Evolutionary conservation across 2,329 filamentous ascomycete species (phyloP).

Genomic region (Fusarium sublunatum): DNA sequence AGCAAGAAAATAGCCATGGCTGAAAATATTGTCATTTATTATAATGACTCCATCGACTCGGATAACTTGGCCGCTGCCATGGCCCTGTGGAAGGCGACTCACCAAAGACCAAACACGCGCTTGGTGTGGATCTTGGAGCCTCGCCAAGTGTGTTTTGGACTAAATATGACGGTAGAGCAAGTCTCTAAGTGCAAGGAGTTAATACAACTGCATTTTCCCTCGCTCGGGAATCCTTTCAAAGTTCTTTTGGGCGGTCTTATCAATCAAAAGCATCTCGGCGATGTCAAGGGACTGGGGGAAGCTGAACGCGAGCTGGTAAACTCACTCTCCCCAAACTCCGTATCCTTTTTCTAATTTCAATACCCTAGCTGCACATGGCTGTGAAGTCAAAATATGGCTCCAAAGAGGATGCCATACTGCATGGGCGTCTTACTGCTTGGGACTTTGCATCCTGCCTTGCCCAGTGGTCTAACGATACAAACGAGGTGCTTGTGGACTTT

Average conservation of each 20-base stretch:
- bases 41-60: constrained; percentile 46
- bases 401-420: constrained; percentile 31
- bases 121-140: constrained; percentile 44
- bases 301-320: constrained; percentile 32
- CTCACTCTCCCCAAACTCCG: not conserved
- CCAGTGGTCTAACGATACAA: constrained; percentile 31
- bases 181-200: constrained; percentile 27
- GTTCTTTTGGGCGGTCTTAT: constrained; percentile 40
- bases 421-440: constrained; percentile 37
- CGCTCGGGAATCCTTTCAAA: constrained; percentile 29
- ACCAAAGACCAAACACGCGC: constrained; percentile 18
- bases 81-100: constrained; percentile 33
- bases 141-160: constrained; percentile 40
- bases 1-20: constrained; percentile 22
- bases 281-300: constrained; percentile 12
- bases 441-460: constrained; percentile 37
- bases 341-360: not conserved
- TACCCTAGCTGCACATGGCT: constrained; percentile 28
- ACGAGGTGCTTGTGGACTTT: constrained; percentile 53
- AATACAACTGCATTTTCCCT: constrained; percentile 32
- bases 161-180: constrained; percentile 32
- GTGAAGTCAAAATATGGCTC: constrained; percentile 32
- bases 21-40: constrained; percentile 40
- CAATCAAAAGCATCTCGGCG: constrained; percentile 27
- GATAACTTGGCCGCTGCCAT: constrained; percentile 42